Evolutionary conservation across 352 stramenopile species (phyloP), one percentile per base, ranked within the genome.

Genomic region (Sclerospora graminicola): DNA sequence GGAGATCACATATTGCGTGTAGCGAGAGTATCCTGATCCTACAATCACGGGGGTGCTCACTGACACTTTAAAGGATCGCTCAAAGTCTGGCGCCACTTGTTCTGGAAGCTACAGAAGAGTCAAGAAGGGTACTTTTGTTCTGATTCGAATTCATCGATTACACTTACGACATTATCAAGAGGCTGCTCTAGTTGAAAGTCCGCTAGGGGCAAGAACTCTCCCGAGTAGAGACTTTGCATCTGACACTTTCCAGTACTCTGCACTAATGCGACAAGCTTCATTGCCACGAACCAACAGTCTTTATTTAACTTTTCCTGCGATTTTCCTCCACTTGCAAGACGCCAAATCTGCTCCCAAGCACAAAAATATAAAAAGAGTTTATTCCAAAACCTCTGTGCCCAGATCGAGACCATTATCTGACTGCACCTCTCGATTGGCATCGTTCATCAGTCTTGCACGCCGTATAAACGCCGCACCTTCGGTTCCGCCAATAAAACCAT

Each of bases 211-310:
- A 89, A 51, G 5, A 69, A 41, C 5, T 89, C 73, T 13, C 72
- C 75, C 0, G 73, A 74, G 60, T 92, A 89, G 16, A 92, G 57
- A 57, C 63, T 67, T 51, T 91, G 74, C 72, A 88, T 84, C 50
- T 89, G 75, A 34, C 78, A 89, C 45, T 85, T 87, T 9, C 75
- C 77, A 2, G 71, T 83, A 54, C 57, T 84, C 45, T 95, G 84
- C 24, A 90, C 82, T 10, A 94, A 60, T 34, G 81, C 77, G 7
- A 95, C 84, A 16, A 95, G 70, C 45, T 93, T 94, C 77, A 90
- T 91, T 8, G 84, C 82, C 19, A 95, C 71, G 45, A 94, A 89
- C 82, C 82, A 94, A 60, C 72, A 86, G 53, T 93, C 80, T 36
- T 90, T 89, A 49, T 86, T 86, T 8, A 95, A 56, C 41, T 84